phyloP scores from a whole-genome alignment of 2,329 filamentous ascomycete genomes.

The Paecilomyces variotii region DNA sequence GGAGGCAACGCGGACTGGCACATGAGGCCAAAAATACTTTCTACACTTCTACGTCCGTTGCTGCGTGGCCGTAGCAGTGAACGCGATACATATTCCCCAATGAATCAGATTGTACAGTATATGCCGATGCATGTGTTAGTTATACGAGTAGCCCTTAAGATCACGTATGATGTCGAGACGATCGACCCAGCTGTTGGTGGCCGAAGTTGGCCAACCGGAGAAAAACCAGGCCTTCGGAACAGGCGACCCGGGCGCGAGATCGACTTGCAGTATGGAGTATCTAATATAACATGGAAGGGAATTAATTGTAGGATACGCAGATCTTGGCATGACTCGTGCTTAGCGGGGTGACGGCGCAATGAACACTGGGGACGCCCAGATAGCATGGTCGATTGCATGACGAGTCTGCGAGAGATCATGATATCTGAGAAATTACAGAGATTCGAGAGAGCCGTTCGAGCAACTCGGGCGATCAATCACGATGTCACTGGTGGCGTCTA shows the following conservation, averaged over 20 bases:
- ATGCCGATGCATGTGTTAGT: not conserved
- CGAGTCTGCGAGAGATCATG: not conserved
- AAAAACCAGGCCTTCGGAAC: not conserved
- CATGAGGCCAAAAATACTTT: not conserved
- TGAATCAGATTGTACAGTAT: not conserved
- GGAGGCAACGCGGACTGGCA: not conserved
- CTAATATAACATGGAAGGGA: not conserved
- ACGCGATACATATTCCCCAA: not conserved
- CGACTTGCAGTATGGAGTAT: not conserved
- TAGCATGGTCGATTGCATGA: not conserved
- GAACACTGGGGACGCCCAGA: not conserved
- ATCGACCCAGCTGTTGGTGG: not conserved
- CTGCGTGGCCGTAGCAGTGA: not conserved
- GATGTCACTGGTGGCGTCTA: not conserved
- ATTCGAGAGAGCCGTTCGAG: not conserved
- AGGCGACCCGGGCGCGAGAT: not conserved
- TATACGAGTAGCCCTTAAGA: not conserved
- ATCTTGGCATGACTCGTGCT: not conserved
- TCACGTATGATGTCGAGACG: not conserved
- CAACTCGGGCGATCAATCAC: not conserved
- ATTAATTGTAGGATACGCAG: not conserved
- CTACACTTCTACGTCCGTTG: not conserved
- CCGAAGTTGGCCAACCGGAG: not conserved
- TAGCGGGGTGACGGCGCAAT: not conserved
- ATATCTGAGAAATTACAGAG: not conserved